A percentile compares a stretch with the other conserved stretches of the same genome.
These are phyloP conservation scores for Ophiostoma novo-ulmi DNA, from an alignment of 2,329 filamentous ascomycete species.

Conservation along the genomic window DNA sequence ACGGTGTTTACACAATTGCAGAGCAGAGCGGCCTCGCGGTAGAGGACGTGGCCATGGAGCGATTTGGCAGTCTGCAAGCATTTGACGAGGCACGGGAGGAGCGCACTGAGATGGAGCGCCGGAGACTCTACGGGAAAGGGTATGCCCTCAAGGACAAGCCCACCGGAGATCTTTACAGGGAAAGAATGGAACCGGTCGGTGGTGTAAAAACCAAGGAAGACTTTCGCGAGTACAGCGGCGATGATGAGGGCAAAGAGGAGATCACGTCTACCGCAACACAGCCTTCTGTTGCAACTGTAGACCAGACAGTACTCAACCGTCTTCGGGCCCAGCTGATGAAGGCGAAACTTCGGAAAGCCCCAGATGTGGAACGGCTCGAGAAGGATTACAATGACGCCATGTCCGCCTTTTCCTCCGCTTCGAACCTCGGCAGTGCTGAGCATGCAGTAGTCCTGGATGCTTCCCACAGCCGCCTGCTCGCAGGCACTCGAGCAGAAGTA, in stretches of 20 bases:
- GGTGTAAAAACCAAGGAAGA: not conserved
- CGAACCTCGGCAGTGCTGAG: conserved; percentile 44
- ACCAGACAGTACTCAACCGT: conserved; percentile 78
- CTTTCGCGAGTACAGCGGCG: not conserved
- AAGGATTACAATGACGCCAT: conserved; percentile 75
- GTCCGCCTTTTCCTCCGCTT: conserved; percentile 47
- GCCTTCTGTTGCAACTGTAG: conserved; percentile 47
- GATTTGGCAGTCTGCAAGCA: conserved; percentile 72
- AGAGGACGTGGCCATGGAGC: conserved; percentile 77
- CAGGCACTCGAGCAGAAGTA: conserved; percentile 67
- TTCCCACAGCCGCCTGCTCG: conserved; percentile 86
- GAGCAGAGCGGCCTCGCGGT: conserved; percentile 66
- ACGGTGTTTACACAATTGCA: conserved; percentile 73
- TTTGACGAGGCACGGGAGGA: conserved; percentile 95
- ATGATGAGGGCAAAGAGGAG: conserved; percentile 27
- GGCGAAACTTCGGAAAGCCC: conserved; percentile 74
- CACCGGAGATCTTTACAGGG: conserved; percentile 76
- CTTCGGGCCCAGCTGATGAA: conserved; percentile 95
- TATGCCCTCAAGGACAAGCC: conserved; percentile 84
- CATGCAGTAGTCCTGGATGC: conserved; percentile 74
- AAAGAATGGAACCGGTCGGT: conserved; percentile 44
- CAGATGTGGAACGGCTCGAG: conserved; percentile 72
- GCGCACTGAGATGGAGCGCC: conserved; percentile 79
- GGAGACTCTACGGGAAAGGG: conserved; percentile 74
- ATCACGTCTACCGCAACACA: conserved; percentile 34